Evolutionary conservation across 2,329 filamentous ascomycete genomes (phyloP).

Genomic region (Fusarium sp.): DNA sequence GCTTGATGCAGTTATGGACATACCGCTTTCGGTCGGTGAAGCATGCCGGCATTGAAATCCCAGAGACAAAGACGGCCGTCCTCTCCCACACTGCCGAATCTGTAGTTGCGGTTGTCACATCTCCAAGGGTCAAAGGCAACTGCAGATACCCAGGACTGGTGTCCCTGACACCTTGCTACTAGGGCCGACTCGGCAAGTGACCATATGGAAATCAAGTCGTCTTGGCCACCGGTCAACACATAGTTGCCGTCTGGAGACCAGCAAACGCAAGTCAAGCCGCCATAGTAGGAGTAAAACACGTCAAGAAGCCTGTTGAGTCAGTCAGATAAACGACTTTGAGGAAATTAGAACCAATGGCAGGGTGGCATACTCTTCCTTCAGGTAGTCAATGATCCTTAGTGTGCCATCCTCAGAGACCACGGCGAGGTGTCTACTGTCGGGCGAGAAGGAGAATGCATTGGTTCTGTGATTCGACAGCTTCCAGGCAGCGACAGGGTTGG

Average conservation of each 20-base stretch:
- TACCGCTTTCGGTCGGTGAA: conserved; percentile 87
- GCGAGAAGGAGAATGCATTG: conserved; percentile 91
- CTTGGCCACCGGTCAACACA: conserved; percentile 92
- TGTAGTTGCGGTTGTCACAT: conserved; percentile 93
- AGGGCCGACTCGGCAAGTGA: conserved; percentile 83
- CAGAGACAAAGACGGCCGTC: conserved; percentile 90
- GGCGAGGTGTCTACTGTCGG: conserved; percentile 85
- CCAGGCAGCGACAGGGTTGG: conserved; percentile 92
- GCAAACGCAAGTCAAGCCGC: conserved; percentile 89
- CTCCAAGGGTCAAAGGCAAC: conserved; percentile 97
- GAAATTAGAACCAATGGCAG: background rate
- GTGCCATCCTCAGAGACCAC: conserved; percentile 92
- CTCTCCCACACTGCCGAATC: conserved; percentile 95
- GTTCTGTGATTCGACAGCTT: conserved; percentile 90
- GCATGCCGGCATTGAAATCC: conserved; percentile 98
- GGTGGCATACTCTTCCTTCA: conserved; percentile 78
- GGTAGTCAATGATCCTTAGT: conserved; percentile 88
- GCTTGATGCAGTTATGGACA: conserved; percentile 48
- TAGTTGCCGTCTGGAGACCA: conserved; percentile 99
- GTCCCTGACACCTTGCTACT: conserved; percentile 91
- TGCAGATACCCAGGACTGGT: conserved; percentile 93
- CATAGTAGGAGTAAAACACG: conserved; percentile 91
- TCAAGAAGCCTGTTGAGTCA: conserved; percentile 73
- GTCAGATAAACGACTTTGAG: conserved; percentile 1
- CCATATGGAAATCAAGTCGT: conserved; percentile 97